Base-by-base conservation (phyloP, 2,329 filamentous ascomycete genomes). In the Epichloe gansuensis region DNA sequence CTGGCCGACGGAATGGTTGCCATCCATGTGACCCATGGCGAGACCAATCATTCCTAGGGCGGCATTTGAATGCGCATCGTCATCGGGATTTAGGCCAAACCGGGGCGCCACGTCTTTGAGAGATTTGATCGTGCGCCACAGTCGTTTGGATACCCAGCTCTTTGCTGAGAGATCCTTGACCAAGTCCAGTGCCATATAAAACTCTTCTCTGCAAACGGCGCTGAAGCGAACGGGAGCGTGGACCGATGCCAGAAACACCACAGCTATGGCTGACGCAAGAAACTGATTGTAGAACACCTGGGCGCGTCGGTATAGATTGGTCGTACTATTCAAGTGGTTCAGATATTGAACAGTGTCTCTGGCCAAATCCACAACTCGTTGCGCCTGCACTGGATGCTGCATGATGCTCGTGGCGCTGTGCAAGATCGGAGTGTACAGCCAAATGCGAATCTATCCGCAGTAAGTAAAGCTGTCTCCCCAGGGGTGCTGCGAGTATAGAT, bases 401-500 rank as follows among this genome's bases (percentile, higher is more conserved):
- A 85, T 80, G 60, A 96, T 96, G 60, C 84, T 90, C 12, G 81
- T 85, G 3, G 87, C 82, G 17, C 85, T 91, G 65, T 95, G 88
- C 8, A 97, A 72, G 3, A 95, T 83, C 0, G 89, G 89, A 0
- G 89, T 87, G 65, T 94, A 90, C 31, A 96, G 86, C 64, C 89
- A 82, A 53, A 90, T 93, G 5, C 90, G 85, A 69, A 95, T 87
- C 70, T 72, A 3, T 3, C 27, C 2, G 15, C 2, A 27, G 34
- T 43, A 13, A 44, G 31, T 11, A 13, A 5, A 38, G 15, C 11
- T 8, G 3, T 23, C 12, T n/a, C 39, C 25, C 8, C 6, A 17
- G 3, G 2, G 23, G 31, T 21, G 13, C 9, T 6, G 25, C 3
- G 25, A 15, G 5, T 7, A 2, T 0, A 3, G 17, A 13, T 15